These are phyloP conservation scores for Pseudonitzschia delicatissima DNA, from an alignment of 108 stramenopile species.

Conservation along the genomic window DNA sequence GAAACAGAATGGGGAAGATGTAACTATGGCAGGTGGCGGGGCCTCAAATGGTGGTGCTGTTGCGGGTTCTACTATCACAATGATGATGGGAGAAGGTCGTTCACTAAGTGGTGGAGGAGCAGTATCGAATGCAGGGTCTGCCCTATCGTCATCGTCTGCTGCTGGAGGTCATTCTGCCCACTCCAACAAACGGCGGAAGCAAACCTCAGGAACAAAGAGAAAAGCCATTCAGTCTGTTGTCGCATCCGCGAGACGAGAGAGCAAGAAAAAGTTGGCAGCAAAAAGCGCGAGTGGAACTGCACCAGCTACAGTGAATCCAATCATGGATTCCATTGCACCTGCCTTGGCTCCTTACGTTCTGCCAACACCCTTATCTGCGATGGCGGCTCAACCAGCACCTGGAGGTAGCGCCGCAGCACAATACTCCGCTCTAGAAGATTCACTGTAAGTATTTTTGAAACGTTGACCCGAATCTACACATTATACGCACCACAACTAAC, in stretches of 20 bases:
- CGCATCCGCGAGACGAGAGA: slow-evolving; percentile 58
- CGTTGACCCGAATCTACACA: background rate
- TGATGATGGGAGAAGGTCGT: slow-evolving; percentile 13
- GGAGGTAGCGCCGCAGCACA: background rate
- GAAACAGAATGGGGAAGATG: slow-evolving; percentile 78
- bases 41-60: slow-evolving; percentile 30
- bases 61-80: slow-evolving; percentile 22
- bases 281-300: slow-evolving; percentile 20
- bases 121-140: background rate
- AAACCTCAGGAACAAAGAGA: slow-evolving; percentile 69
- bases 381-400: background rate
- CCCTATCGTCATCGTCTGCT: slow-evolving; percentile 10
- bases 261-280: slow-evolving; percentile 51
- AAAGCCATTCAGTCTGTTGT: slow-evolving; percentile 79
- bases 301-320: slow-evolving; percentile 28
- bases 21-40: slow-evolving; percentile 49
- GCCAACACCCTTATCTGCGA: slow-evolving; percentile 25
- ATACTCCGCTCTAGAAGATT: slow-evolving; percentile 70
- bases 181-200: slow-evolving; percentile 44
- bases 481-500: background rate
- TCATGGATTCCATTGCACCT: slow-evolving; percentile 56
- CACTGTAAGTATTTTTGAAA: slow-evolving; percentile 65
- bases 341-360: slow-evolving; percentile 65
- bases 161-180: slow-evolving; percentile 15
- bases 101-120: slow-evolving; percentile 5